Evolutionary conservation across 352 stramenopile genomes (phyloP), one percentile per base, ranked within the genome.

Genomic region (Albugo candida): DNA sequence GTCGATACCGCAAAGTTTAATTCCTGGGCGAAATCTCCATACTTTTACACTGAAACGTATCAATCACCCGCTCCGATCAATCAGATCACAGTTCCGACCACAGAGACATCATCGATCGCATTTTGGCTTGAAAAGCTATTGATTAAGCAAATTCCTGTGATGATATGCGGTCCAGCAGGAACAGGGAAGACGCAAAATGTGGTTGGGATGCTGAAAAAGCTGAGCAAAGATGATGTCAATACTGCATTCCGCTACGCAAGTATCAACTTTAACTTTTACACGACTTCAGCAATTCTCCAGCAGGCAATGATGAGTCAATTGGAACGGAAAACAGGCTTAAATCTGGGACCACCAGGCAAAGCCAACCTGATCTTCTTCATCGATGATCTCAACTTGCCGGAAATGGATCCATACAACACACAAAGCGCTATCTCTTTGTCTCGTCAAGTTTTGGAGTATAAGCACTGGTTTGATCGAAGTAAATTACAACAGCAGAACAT

Each of bases 231-330:
- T 37, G 78, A 91, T 43, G 68, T 65, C 5, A 82, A 66, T 6
- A 65, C 68, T 16, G 83, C 81, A n/a, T 79, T 94, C 47, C 65
- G 77, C 14, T 93, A 79, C 53, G 78, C 67, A 21, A 96, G 76
- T 2, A 96, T 98, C 59, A 97, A 97, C 63, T 97, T 97, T 48
- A 97, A 97, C 65, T 98, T 97, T 52, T 97, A 97, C 70, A 97
- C 87, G 6, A 97, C 88, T 4, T 93, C 86, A 35, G 66, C 70
- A 2, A 92, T 95, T 17, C 65, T 98, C 34, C 83, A 95, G 49
- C 65, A 91, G 43, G 93, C 82, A 0, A 95, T 98, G 84, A 83
- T 84, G 34, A 63, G 81, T 0, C 81, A 93, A 38, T 59, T 98
- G 18, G 93, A 97, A 52, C 96, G 96, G 41, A 97, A 97, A 55